Percentiles rank a stretch among this genome's conserved stretches.
Evolutionary conservation across 768 basidiomycete species (phyloP).

Genomic region (Mycena epipterygia): DNA sequence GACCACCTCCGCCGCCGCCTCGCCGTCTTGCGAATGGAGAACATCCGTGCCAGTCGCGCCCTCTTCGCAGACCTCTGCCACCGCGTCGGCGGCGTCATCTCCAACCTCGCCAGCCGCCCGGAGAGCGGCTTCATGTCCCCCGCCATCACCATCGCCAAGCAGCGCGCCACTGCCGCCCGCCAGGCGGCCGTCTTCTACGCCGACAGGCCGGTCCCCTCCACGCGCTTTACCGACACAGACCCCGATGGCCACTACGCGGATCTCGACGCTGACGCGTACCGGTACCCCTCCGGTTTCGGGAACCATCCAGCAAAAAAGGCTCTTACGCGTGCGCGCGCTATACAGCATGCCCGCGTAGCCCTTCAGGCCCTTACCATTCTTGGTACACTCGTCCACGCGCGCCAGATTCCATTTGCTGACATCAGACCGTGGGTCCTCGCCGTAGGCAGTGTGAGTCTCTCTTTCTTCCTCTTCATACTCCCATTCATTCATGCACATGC

Average conservation of each 20-base stretch:
- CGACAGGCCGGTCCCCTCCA: not conserved
- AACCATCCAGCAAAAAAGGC: not conserved
- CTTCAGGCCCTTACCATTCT: constrained; percentile 27
- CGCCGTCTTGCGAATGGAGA: not conserved
- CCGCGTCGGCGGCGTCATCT: constrained; percentile 15
- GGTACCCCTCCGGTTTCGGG: not conserved
- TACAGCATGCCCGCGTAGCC: not conserved
- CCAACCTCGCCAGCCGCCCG: not conserved
- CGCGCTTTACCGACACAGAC: not conserved
- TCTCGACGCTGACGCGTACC: not conserved
- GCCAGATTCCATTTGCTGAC: constrained; percentile 15
- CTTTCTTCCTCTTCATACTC: not conserved
- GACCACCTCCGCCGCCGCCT: constrained; percentile 16
- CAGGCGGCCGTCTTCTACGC: not conserved
- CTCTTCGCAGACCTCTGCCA: constrained; percentile 11
- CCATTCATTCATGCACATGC: not conserved
- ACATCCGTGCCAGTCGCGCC: not conserved
- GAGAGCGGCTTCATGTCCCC: not conserved
- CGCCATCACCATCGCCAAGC: not conserved
- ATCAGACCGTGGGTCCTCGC: constrained; percentile 16
- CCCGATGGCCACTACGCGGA: no score
- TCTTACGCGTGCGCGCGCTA: not conserved
- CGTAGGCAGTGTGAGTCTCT: constrained; percentile 18
- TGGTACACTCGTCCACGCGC: not conserved
- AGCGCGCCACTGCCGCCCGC: not conserved